A percentile compares a stretch with the other conserved stretches of the same genome.
phyloP scores from a whole-genome alignment of 139 green algal genomes.

The Picochlorum sp. region DNA sequence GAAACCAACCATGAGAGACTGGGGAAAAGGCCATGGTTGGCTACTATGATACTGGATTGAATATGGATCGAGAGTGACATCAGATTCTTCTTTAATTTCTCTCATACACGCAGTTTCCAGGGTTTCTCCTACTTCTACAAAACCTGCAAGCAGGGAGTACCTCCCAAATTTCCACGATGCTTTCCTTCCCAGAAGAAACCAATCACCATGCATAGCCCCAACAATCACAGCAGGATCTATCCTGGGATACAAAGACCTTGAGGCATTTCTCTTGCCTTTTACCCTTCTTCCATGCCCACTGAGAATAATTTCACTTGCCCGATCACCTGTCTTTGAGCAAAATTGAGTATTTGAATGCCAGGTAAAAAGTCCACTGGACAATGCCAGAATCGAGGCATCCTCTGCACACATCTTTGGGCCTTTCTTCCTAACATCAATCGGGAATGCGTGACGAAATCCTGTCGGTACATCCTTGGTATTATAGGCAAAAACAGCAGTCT shows the following conservation, averaged over 20 bases:
- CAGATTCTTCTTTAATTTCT: conserved; percentile 69
- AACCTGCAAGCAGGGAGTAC: conserved; percentile 54
- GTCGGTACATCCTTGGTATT: background rate
- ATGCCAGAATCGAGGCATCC: conserved; percentile 46
- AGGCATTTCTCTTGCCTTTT: background rate
- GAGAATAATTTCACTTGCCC: background rate
- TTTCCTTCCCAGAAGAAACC: conserved; percentile 65
- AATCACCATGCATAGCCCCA: conserved; percentile 45
- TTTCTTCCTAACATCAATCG: conserved; percentile 27
- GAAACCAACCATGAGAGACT: conserved; percentile 79
- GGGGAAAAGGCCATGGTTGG: conserved; percentile 86
- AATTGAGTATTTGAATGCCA: conserved; percentile 39
- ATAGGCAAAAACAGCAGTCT: conserved; percentile 29
- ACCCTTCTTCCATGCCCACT: conserved; percentile 10
- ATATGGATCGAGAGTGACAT: conserved; percentile 26
- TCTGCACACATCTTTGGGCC: conserved; percentile 30
- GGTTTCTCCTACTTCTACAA: conserved; percentile 72
- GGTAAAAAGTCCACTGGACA: conserved; percentile 32
- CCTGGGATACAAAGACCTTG: conserved; percentile 40
- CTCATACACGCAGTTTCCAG: conserved; percentile 65
- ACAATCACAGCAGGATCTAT: conserved; percentile 75
- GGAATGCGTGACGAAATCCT: background rate
- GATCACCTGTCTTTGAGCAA: conserved; percentile 21
- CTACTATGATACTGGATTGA: conserved; percentile 48
- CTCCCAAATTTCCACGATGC: conserved; percentile 39